A percentile compares a stretch with the other conserved stretches of the same genome.
Evolutionary conservation across 2,329 filamentous ascomycete species (phyloP).

Genomic region (Daldinia eschscholtzii): DNA sequence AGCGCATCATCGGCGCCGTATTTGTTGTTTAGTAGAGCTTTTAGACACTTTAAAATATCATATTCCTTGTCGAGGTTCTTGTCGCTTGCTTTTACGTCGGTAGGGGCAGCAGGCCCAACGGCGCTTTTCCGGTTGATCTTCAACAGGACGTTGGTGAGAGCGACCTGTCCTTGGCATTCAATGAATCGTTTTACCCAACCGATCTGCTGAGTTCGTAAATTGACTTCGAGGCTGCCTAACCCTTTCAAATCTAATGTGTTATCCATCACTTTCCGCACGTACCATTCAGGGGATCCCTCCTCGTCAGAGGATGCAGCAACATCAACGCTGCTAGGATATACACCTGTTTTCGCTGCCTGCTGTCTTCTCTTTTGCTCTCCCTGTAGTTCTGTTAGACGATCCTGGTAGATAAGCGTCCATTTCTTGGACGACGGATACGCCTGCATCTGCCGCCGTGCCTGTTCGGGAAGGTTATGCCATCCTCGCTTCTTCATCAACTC

Average conservation of each 20-base stretch:
- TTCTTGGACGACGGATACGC: slow-evolving; percentile 95
- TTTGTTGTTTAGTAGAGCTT: slow-evolving; percentile 99
- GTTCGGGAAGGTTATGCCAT: slow-evolving; percentile 96
- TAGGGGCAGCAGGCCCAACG: slow-evolving; percentile 75
- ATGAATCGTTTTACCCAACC: slow-evolving; percentile 98
- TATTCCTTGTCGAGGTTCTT: slow-evolving; percentile 92
- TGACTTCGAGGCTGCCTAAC: slow-evolving; percentile 92
- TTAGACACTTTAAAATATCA: slow-evolving; percentile 97
- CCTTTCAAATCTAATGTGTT: slow-evolving; percentile 93
- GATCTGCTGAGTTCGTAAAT: slow-evolving; percentile 94
- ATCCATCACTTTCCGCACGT: slow-evolving; percentile 96
- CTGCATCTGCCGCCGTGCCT: slow-evolving; percentile 94
- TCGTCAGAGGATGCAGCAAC: slow-evolving; percentile 87
- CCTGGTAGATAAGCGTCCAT: slow-evolving; percentile 97
- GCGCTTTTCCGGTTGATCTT: slow-evolving; percentile 93
- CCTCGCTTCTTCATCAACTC: slow-evolving; percentile 97
- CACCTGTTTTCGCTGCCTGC: slow-evolving; percentile 77
- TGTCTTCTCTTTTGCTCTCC: slow-evolving; percentile 91
- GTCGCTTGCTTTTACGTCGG: slow-evolving; percentile 70
- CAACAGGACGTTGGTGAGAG: slow-evolving; percentile 90
- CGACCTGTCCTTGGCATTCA: slow-evolving; percentile 96
- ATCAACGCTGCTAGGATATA: slow-evolving; percentile 74
- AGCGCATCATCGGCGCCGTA: slow-evolving; percentile 97
- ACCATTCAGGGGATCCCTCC: slow-evolving; percentile 97
- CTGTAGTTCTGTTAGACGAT: slow-evolving; percentile 92